Conservation (phyloP, 345 rosid species). For the Brassica nigra region DNA sequence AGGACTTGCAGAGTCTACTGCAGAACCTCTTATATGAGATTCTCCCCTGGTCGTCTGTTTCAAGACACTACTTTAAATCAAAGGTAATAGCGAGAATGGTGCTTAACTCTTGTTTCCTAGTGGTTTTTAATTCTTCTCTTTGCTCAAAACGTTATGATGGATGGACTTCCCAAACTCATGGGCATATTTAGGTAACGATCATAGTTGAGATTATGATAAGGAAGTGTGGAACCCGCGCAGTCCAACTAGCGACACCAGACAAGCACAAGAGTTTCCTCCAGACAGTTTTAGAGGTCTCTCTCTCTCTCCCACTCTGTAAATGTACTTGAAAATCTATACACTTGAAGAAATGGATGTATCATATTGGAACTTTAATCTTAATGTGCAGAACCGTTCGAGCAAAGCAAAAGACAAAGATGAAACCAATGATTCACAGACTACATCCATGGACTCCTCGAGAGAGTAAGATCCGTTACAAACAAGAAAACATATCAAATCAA, state of each 20-base stretch:
- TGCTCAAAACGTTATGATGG: conserved; percentile 7
- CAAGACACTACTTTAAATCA: conserved; percentile 84
- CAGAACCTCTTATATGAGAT: conserved; percentile 56
- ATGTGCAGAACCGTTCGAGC: conserved; percentile 68
- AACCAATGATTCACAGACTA: conserved; percentile 25
- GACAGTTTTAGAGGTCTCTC: conserved; percentile 72
- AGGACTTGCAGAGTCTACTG: conserved; percentile 67
- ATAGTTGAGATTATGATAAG: conserved; percentile 82
- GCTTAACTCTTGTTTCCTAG: neutral
- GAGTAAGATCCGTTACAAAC: conserved; percentile 30
- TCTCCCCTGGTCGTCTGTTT: conserved; percentile 81
- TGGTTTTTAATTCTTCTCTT: conserved; percentile 5
- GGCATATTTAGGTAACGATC: conserved; percentile 62
- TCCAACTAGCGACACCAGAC: conserved; percentile 65
- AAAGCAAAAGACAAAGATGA: conserved; percentile 60
- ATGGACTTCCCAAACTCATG: neutral
- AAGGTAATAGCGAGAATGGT: conserved; percentile 51
- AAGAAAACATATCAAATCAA: neutral
- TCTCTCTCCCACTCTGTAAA: neutral
- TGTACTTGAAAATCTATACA: neutral
- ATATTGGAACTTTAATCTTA: conserved; percentile 1
- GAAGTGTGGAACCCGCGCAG: conserved; percentile 80
- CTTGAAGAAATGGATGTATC: neutral
- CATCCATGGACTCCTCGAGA: conserved; percentile 26
- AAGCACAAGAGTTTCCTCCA: conserved; percentile 69